These are phyloP conservation scores for Mucuna pruriens DNA, from an alignment of 306 rosid species.

Conservation along the genomic window DNA sequence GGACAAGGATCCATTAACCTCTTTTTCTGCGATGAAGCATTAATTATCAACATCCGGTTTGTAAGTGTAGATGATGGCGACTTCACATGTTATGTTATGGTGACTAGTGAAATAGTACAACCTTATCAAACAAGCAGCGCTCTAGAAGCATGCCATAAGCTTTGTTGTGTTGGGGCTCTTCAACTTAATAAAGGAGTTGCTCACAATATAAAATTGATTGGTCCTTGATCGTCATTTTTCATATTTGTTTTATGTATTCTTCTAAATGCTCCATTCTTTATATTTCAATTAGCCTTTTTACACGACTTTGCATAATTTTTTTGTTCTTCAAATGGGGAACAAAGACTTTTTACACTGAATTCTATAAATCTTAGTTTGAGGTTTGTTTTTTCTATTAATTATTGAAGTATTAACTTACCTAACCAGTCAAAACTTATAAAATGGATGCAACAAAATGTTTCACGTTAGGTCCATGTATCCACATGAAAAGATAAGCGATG, in stretches of 20 bases:
- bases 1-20: constrained; percentile 34
- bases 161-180: not conserved
- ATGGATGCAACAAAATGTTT: not conserved
- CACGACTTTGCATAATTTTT: not conserved
- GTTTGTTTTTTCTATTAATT: not conserved
- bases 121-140: not conserved
- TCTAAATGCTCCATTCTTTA: not conserved
- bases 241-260: not conserved
- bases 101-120: constrained; percentile 18
- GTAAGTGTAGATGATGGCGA: not conserved
- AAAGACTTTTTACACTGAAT: not conserved
- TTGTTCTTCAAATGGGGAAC: not conserved
- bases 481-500: not conserved
- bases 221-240: not conserved
- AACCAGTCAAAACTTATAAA: not conserved
- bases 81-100: constrained; percentile 15
- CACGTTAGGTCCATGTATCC: not conserved
- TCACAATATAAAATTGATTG: not conserved
- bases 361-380: not conserved
- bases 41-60: not conserved
- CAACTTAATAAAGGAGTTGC: not conserved
- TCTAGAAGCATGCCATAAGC: constrained; percentile 13
- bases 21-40: constrained; percentile 32
- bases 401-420: not conserved
- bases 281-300: not conserved